These are phyloP conservation scores for Ceratocystis cacaofunesta DNA, from an alignment of 2,329 filamentous ascomycete species.

Conservation along the genomic window DNA sequence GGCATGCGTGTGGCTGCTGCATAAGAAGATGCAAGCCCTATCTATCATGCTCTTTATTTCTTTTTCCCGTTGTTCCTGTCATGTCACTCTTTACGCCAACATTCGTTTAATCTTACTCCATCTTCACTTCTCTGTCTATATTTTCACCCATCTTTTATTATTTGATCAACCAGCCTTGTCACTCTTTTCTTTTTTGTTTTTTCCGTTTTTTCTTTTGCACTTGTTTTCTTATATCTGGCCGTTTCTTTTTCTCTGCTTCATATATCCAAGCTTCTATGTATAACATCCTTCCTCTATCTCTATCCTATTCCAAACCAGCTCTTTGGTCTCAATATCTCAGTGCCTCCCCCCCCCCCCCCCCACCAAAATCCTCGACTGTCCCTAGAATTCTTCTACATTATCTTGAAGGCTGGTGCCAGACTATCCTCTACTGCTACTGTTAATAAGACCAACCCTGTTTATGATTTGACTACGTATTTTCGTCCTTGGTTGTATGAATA, in stretches of 20 bases:
- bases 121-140: conserved; percentile 7
- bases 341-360: neutral
- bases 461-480: neutral
- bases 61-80: neutral
- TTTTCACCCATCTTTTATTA: neutral
- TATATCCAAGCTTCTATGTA: neutral
- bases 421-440: neutral
- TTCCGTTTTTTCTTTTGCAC: too few relatives aligned
- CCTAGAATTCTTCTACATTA: neutral
- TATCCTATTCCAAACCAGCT: neutral
- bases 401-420: neutral
- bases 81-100: neutral
- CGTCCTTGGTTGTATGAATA: neutral
- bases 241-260: neutral
- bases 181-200: neutral
- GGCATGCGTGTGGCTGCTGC: neutral
- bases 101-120: neutral
- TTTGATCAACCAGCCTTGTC: neutral
- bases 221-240: too few relatives aligned
- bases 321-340: neutral
- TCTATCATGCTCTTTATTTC: neutral
- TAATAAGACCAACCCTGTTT: neutral
- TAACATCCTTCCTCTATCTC: neutral
- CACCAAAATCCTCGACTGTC: neutral
- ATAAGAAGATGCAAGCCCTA: neutral